Evolutionary conservation across 192 early-diverging fungal species (phyloP).

Genomic region (Backusella australiensis): DNA sequence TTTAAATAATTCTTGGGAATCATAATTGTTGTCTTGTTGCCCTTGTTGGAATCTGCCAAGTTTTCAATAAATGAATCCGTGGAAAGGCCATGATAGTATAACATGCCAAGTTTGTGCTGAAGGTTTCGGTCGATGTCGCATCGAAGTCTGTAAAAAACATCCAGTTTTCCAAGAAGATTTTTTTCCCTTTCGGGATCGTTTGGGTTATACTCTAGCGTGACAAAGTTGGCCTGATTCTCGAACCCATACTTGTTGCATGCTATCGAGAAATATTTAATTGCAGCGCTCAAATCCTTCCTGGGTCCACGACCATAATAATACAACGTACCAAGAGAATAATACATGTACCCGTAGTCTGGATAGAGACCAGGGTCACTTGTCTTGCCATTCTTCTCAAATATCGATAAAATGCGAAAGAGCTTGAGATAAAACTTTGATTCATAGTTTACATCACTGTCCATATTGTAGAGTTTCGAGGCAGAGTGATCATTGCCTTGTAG

Average conservation of each 20-base stretch:
- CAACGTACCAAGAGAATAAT: not conserved
- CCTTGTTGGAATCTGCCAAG: no score
- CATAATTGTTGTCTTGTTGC: no score
- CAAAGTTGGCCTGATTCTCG: not conserved
- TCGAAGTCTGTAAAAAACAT: not conserved
- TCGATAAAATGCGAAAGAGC: not conserved
- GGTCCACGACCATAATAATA: not conserved
- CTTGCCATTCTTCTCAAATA: not conserved
- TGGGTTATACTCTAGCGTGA: not conserved
- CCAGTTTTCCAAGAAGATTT: not conserved
- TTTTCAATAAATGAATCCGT: not conserved
- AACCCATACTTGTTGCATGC: not conserved
- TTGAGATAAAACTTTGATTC: constrained; percentile 2
- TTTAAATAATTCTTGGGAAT: not conserved
- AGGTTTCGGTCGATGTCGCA: no score
- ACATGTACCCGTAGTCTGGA: not conserved
- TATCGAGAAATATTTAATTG: not conserved
- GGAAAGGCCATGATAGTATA: not conserved
- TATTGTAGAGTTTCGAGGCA: not conserved
- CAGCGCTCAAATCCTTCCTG: not conserved
- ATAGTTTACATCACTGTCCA: not conserved
- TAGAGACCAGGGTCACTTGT: not conserved
- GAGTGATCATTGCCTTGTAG: not conserved
- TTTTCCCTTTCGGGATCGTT: not conserved
- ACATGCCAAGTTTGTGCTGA: not conserved